Evolutionary conservation across 2,329 filamentous ascomycete genomes (phyloP).

Genomic region (Teratosphaeria nubilosa): DNA sequence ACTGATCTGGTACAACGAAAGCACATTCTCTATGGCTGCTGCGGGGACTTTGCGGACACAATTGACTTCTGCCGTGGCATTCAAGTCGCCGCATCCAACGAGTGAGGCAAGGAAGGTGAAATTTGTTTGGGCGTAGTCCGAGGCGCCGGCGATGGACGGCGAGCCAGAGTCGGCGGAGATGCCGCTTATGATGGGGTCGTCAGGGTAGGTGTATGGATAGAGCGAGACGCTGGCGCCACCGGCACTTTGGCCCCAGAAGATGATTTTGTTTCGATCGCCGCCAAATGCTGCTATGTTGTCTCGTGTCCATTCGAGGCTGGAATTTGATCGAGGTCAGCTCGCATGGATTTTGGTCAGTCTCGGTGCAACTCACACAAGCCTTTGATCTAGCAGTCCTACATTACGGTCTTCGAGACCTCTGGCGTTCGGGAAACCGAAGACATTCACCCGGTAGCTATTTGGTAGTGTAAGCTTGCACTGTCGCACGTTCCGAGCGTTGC

Average conservation of each 20-base stretch:
- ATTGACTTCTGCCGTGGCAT: constrained; percentile 6
- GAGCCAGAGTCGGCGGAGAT: constrained; percentile 29
- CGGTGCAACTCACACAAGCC: constrained; percentile 26
- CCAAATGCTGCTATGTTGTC: constrained; percentile 28
- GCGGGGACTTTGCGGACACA: neutral
- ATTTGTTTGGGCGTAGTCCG: neutral
- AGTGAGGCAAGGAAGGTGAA: neutral
- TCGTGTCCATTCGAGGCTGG: constrained; percentile 30
- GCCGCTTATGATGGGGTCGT: constrained; percentile 29
- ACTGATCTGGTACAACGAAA: neutral
- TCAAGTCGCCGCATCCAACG: constrained; percentile 6
- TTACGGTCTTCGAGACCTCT: constrained; percentile 30
- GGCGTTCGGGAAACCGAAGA: constrained; percentile 34
- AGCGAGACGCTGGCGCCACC: constrained; percentile 24
- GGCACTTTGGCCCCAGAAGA: constrained; percentile 29
- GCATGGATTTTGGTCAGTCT: neutral
- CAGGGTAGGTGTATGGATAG: constrained; percentile 25
- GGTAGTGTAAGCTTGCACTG: neutral
- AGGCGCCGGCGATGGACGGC: neutral
- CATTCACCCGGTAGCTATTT: constrained; percentile 33
- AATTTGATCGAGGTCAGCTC: neutral
- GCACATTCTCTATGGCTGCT: neutral
- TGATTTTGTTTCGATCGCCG: constrained; percentile 27
- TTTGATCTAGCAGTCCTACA: constrained; percentile 45
- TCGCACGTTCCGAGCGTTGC: neutral